Evolutionary conservation across 1,284 basidiomycete genomes (phyloP), one percentile per base, ranked within the genome.

Genomic region (Paramarasmius palmivorus): DNA sequence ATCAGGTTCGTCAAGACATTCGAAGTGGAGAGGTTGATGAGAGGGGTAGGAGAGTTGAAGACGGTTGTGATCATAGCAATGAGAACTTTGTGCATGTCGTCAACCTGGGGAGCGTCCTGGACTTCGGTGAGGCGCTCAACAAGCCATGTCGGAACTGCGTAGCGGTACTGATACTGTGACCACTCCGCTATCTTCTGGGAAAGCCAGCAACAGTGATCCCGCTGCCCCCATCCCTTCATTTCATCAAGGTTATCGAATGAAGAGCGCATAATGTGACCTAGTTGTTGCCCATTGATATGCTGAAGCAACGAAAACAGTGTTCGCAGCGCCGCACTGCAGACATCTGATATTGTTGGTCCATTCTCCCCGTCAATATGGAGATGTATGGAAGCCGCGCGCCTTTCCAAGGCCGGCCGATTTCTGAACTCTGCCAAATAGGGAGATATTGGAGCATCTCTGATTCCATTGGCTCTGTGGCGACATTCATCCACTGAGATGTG

Each of bases 111-210:
- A 1, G 76, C 66, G 56, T 93, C 92, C 60, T 85, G 84, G 41
- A 82, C 78, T 59, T 86, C 82, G 34, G 88, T 76, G 5, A 98
- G 79, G 25, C 83, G 81, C 65, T 98, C 94, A 35, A 97, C 86
- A 8, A 98, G 75, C 61, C 86, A 82, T 2, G 90, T 90, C 9
- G 95, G 93, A 2, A 98, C 83, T 17, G 90, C 87, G 65, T 92
- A 95, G 32, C 95, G 90, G 69, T 96, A 96, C 66, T 96, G 93
- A 56, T 95, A 91, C 61, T 90, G 90, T 7, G 92, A 82, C 88
- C 93, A 96, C 59, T 92, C 86, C 25, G 88, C 84, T 5, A 86
- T 76, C 58, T 84, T 86, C 53, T 84, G 81, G 17, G 86, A 84
- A 45, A 96, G 76, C 94, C 94, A 98, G 58, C 86, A 83, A 65